Evolutionary conservation across 257 asterid species (phyloP), one percentile per base, ranked within the genome.

Genomic region (Galeopsis tetrahit): DNA sequence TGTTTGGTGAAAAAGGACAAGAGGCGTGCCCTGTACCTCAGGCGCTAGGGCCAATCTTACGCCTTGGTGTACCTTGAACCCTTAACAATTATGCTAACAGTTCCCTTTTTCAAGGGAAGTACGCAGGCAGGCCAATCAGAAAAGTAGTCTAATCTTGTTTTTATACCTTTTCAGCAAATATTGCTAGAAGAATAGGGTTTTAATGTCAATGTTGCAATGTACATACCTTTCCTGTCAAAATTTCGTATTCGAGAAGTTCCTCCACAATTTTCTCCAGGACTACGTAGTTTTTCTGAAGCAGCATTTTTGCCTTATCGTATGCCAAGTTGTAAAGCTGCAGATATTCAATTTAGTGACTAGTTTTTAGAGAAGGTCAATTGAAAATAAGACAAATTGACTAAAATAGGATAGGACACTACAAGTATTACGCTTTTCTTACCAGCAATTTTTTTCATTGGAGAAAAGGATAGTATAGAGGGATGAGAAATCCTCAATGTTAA

Each of bases 261-360:
- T 87, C 93, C 61, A 89, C 99, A 77, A 94, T 82, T 75, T 87
- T 88, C 86, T 94, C 97, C 75, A 94, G 89, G 75, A 82, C 92
- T 58, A 39, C 33, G 35, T 76, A 79, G 78, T 94, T 94, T 72
- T 79, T 86, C 85, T 82, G 95, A 55, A 94, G 86, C 82, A 94
- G 83, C 69, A 17, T 28, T 81, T 79, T 89, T 21, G 99, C 97
- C 83, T 85, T 94, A 58, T 91, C 93, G 63, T 88, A 91, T 71
- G 97, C 97, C 80, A 85, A 81, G 80, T 87, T 59, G 78, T 89
- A 94, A 15, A 91, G 83, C 97, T 94, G 96, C 75, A 79, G 39
- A 80, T 17, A 67, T 73, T 56, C 40, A 67, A 56, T 59, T 76
- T 40, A 34, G 63, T 38, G n/a, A 21, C 44, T 61, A 67, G 70